Percentiles rank a stretch among this genome's conserved stretches.
These are phyloP conservation scores for Chrysoporthe austroafricana DNA, from an alignment of 2,329 filamentous ascomycete species.

Conservation along the genomic window DNA sequence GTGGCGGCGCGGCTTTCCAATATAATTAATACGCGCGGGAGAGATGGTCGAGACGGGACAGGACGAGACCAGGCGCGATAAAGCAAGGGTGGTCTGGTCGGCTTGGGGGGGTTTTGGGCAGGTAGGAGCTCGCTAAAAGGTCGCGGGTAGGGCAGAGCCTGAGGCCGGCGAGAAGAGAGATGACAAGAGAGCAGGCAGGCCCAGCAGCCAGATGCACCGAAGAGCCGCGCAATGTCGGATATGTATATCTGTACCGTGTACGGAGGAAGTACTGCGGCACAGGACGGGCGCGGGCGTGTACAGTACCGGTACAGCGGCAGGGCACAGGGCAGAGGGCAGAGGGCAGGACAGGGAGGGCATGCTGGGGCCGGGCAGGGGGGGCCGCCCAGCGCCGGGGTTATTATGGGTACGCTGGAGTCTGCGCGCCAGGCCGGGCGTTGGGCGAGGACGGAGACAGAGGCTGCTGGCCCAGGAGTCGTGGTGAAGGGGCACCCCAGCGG, in stretches of 20 bases:
- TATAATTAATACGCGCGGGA: slow-evolving; percentile 13
- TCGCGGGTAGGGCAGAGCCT: slow-evolving; percentile 11
- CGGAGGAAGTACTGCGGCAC: neutral
- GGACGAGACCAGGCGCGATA: neutral
- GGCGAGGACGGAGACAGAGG: too few species aligned
- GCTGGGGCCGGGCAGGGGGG: too few species aligned
- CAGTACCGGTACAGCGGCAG: neutral
- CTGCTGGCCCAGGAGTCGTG: neutral
- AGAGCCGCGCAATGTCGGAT: slow-evolving; percentile 20
- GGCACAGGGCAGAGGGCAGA: neutral
- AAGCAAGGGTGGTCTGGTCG: neutral
- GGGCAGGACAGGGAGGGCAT: neutral
- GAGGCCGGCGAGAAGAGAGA: neutral
- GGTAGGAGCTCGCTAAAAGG: slow-evolving; percentile 1
- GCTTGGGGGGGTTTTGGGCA: neutral
- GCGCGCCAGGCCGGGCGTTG: neutral
- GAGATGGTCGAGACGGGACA: slow-evolving; percentile 6
- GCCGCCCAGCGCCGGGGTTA: slow-evolving; percentile 14
- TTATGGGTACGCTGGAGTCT: neutral
- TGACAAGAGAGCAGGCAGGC: slow-evolving; percentile 3
- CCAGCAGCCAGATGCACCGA: slow-evolving; percentile 16
- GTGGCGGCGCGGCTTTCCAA: slow-evolving; percentile 15
- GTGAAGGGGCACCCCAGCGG: neutral
- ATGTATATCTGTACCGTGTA: slow-evolving; percentile 1
- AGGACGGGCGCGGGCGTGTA: neutral